Evolutionary conservation across 352 stramenopile species (phyloP).

Genomic region (Phytophthora quininea): DNA sequence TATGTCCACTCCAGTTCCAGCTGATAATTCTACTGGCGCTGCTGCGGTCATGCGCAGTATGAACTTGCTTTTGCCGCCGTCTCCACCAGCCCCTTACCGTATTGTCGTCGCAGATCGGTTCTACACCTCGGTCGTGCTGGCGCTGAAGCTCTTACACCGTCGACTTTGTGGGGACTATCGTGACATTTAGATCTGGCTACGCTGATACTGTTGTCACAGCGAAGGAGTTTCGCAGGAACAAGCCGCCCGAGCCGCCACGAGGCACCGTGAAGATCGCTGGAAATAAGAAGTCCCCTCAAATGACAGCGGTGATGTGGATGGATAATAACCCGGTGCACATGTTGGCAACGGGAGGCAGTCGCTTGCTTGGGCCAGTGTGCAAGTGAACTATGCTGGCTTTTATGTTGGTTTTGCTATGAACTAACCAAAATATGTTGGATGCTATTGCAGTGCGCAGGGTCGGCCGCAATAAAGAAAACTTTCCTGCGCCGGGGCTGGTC

Average conservation of each 20-base stretch:
- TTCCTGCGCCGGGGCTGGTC: neutral
- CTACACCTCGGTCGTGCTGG: constrained; percentile 14
- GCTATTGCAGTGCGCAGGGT: neutral
- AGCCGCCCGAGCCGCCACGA: neutral
- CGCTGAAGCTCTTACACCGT: constrained; percentile 11
- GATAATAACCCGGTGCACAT: neutral
- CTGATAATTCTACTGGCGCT: neutral
- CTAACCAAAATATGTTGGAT: neutral
- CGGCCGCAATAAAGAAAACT: neutral
- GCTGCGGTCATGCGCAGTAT: neutral
- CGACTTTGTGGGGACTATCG: constrained; percentile 5
- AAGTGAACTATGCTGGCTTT: neutral
- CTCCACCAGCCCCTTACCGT: constrained; percentile 9
- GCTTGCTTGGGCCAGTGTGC: neutral
- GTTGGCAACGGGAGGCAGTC: neutral
- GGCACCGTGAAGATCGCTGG: constrained; percentile 2
- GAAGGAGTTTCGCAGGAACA: neutral
- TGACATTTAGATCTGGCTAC: constrained; percentile 1
- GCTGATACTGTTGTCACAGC: neutral
- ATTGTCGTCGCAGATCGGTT: constrained; percentile 17
- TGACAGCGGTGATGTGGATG: neutral
- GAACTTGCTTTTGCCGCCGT: neutral
- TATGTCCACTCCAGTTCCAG: neutral
- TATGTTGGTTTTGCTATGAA: neutral
- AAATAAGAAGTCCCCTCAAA: neutral